phyloP scores from a whole-genome alignment of 2,329 filamentous ascomycete species.

The Cladosporium sp. region DNA sequence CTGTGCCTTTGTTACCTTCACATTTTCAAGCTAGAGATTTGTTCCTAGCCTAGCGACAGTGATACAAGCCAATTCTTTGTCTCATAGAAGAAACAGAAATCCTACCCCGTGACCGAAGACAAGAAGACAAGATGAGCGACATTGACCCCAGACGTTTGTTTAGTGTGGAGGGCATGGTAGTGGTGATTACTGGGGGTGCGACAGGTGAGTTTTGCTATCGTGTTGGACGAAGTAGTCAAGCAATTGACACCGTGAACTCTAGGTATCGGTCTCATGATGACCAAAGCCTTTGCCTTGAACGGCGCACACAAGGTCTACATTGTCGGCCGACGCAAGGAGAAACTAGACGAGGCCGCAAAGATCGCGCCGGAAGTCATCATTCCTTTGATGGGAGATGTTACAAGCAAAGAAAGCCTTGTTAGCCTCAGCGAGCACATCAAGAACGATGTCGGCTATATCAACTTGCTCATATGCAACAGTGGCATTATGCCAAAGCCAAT shows the following conservation, averaged over 20 bases:
- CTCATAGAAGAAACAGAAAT: too few species aligned
- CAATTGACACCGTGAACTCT: constrained; percentile 8
- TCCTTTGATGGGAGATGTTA: constrained; percentile 41
- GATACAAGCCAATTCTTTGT: too few species aligned
- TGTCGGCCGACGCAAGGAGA: constrained; percentile 45
- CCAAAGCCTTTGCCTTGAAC: constrained; percentile 40
- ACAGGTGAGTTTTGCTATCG: constrained; percentile 36
- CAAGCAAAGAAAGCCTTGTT: constrained; percentile 37
- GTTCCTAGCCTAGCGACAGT: too few species aligned
- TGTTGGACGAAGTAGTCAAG: neutral
- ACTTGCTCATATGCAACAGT: constrained; percentile 35
- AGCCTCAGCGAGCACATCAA: constrained; percentile 34
- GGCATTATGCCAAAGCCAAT: constrained; percentile 24
- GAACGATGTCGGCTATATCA: constrained; percentile 31
- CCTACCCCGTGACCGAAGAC: too few species aligned
- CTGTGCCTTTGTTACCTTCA: too few species aligned
- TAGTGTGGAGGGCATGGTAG: constrained; percentile 49
- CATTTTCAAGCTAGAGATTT: too few species aligned
- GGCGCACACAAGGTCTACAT: constrained; percentile 51
- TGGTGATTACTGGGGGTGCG: constrained; percentile 51
- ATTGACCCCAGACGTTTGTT: constrained; percentile 34
- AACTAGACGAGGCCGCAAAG: constrained; percentile 42
- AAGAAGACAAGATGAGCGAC: constrained; percentile 1
- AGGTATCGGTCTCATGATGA: constrained; percentile 45
- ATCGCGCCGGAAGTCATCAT: constrained; percentile 32